Evolutionary conservation across 176 grass and related monocot genomes (phyloP).

Genomic region (Triticum dicoccoides): DNA sequence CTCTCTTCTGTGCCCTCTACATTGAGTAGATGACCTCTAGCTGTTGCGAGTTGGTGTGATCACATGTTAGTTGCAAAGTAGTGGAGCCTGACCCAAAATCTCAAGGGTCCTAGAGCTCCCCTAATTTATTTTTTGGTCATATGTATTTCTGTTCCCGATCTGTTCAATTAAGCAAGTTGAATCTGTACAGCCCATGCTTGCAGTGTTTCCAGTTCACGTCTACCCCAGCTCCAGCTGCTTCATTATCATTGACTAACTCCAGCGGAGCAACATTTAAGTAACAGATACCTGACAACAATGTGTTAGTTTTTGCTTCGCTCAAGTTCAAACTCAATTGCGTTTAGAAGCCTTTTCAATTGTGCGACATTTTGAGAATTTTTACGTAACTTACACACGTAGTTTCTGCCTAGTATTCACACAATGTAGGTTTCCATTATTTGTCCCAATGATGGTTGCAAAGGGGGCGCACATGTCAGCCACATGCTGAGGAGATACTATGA

Average conservation of each 20-base stretch:
- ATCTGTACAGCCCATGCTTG: conserved; percentile 69
- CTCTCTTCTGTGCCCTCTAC: neutral
- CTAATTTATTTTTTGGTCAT: conserved; percentile 50
- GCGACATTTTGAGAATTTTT: too few relatives aligned
- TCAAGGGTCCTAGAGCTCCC: conserved; percentile 85
- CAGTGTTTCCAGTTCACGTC: conserved; percentile 9
- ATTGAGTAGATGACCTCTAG: conserved; percentile 28
- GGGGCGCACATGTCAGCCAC: too few relatives aligned
- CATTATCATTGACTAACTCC: neutral
- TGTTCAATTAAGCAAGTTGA: conserved; percentile 71
- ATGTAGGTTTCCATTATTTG: too few relatives aligned
- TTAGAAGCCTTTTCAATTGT: too few relatives aligned
- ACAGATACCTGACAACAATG: too few relatives aligned
- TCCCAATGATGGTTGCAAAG: too few relatives aligned
- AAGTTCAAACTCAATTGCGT: too few relatives aligned
- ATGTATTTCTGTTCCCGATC: conserved; percentile 36
- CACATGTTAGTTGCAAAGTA: conserved; percentile 43
- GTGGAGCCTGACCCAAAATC: conserved; percentile 78
- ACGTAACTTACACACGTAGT: too few relatives aligned
- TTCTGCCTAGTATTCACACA: too few relatives aligned
- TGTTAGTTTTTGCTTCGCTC: neutral
- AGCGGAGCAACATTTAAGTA: too few relatives aligned
- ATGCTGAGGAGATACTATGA: too few relatives aligned
- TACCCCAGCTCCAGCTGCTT: neutral
- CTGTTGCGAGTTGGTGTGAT: conserved; percentile 36